Conservation (phyloP, 805 yeast species). For the Debaryomyces prosopidis region DNA sequence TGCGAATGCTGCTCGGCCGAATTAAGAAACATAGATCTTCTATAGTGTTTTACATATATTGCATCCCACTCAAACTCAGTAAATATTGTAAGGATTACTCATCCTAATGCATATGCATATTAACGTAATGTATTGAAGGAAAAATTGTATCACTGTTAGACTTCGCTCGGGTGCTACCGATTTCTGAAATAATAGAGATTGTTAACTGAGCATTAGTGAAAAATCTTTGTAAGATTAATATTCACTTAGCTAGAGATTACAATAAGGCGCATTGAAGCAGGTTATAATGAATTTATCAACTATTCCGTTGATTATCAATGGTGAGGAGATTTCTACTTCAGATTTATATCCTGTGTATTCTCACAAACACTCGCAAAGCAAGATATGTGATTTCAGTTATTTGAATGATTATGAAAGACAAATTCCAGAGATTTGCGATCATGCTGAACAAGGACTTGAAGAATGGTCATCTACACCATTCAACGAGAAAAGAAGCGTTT, state of each 20-base stretch:
- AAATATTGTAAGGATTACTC: too few relatives aligned
- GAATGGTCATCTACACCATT: constrained; percentile 21
- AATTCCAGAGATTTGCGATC: constrained; percentile 15
- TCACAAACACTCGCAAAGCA: neutral
- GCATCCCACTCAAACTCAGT: too few relatives aligned
- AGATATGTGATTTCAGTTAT: constrained; percentile 1
- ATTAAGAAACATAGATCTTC: constrained; percentile 3
- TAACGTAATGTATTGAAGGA: too few relatives aligned
- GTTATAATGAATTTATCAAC: neutral
- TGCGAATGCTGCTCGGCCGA: constrained; percentile 27
- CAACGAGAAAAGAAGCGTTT: constrained; percentile 18
- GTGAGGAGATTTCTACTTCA: constrained; percentile 9
- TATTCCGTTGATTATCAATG: constrained; percentile 15
- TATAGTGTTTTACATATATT: neutral
- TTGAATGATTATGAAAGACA: constrained; percentile 2
- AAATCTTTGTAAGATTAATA: too few relatives aligned
- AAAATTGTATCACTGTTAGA: too few relatives aligned
- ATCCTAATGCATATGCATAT: too few relatives aligned
- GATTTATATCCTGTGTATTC: constrained; percentile 10
- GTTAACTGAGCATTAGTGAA: too few relatives aligned
- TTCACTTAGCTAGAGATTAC: too few relatives aligned
- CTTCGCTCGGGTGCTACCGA: too few relatives aligned
- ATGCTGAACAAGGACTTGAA: constrained; percentile 24
- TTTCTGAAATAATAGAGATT: too few relatives aligned
- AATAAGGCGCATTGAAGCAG: too few relatives aligned